Conservation (phyloP, 345 rosid genomes). For the Gossypioides kirkii region DNA sequence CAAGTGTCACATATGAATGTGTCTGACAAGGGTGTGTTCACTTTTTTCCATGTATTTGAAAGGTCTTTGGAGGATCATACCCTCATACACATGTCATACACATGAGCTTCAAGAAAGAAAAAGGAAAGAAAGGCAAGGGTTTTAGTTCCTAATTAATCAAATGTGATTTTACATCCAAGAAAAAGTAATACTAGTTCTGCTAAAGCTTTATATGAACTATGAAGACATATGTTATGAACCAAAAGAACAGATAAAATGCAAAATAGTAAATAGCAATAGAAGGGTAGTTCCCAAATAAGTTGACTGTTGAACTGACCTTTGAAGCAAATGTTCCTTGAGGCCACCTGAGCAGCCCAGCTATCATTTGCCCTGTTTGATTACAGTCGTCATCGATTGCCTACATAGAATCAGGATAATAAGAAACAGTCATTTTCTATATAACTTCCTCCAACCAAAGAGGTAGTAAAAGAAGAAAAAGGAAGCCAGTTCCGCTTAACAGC, state of each 20-base stretch:
- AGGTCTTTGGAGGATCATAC: not conserved
- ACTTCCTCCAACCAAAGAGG: not conserved
- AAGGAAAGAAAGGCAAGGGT: not conserved
- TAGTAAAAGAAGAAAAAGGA: not conserved
- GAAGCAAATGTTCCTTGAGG: constrained; percentile 97
- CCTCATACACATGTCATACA: not conserved
- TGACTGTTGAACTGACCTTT: constrained; percentile 44
- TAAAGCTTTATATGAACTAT: not conserved
- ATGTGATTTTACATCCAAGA: not conserved
- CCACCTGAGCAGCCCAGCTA: constrained; percentile 91
- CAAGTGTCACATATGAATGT: not conserved
- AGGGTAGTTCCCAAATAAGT: constrained; percentile 9
- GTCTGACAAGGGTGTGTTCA: not conserved
- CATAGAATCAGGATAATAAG: constrained; percentile 17
- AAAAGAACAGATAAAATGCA: not conserved
- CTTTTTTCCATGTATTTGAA: not conserved
- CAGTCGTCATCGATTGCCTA: constrained; percentile 99
- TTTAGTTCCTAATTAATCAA: not conserved
- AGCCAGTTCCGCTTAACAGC: not conserved
- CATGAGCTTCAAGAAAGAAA: not conserved
- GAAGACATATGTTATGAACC: not conserved
- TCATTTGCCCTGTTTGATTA: constrained; percentile 97
- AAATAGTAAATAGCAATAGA: not conserved
- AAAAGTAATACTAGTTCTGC: not conserved
- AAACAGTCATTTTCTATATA: not conserved